Percentiles rank a stretch among this genome's conserved stretches.
phyloP scores from a whole-genome alignment of 2,329 filamentous ascomycete species.

The Cladosporium halotolerans region DNA sequence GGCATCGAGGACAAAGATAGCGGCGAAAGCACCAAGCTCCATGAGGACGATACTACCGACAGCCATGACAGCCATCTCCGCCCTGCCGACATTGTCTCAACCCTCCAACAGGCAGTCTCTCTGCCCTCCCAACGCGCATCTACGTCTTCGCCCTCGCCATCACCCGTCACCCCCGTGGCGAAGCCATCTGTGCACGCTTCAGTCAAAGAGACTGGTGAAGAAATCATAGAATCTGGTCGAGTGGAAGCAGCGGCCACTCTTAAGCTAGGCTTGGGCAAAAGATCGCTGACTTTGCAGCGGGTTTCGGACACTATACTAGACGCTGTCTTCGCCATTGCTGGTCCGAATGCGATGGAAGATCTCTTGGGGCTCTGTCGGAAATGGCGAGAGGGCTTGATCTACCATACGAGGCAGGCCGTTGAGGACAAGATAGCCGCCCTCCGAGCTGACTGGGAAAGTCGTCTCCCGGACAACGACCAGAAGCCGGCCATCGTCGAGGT shows the following conservation, averaged over 20 bases:
- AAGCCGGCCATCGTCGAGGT: neutral
- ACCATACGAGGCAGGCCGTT: neutral
- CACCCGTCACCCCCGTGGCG: too few species aligned
- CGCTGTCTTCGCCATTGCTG: neutral
- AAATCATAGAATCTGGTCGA: neutral
- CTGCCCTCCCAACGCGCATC: neutral
- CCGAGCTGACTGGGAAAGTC: neutral
- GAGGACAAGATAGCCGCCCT: neutral
- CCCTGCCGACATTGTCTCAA: neutral
- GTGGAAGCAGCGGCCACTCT: neutral
- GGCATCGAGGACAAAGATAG: too few species aligned
- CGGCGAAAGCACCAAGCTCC: too few species aligned
- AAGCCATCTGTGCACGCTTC: too few species aligned
- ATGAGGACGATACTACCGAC: too few species aligned
- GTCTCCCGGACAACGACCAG: neutral
- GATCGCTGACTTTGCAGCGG: neutral
- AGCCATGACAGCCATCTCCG: neutral
- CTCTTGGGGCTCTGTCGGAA: neutral
- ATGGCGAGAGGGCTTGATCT: neutral
- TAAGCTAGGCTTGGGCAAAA: neutral
- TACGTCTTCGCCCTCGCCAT: too few species aligned
- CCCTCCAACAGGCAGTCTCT: too few species aligned
- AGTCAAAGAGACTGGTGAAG: neutral
- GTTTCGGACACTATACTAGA: neutral
- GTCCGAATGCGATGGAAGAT: neutral